Evolutionary conservation across 2,329 filamentous ascomycete species (phyloP), one percentile per base, ranked within the genome.

Genomic region (Monosporascus sp.): DNA sequence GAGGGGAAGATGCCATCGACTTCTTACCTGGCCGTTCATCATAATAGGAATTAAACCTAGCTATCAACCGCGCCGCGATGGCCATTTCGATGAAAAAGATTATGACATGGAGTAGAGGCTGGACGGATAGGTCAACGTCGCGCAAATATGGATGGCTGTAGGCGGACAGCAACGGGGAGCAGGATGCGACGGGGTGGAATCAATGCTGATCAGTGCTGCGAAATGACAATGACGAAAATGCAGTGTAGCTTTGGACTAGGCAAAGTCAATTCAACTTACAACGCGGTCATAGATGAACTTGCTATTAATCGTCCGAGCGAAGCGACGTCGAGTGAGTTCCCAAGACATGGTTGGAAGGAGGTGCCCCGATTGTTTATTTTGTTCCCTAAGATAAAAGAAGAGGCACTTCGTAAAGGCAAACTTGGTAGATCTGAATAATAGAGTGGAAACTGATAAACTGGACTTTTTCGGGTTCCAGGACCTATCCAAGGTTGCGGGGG

Each of bases 31-130:
- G 94, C 67, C 89, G 88, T 67, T 91, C 86, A 61, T 90, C 86
- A 81, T 97, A 99, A 76, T 95, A 96, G 61, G 84, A 81, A 74
- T 96, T 97, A 79, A 96, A 99, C 68, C 90, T 89, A 63, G 89
- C 82, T 46, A 86, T 85, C 51, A 99, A 76, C 60, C 94, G 82
- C 60, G 87, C 89, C 57, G 93, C 82, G 70, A 96, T 85, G 54
- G 84, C 85, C 84, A 97, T 89, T 74, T 99, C 88, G 72, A 96
- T 81, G 45, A 97, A 71, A 70, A 96, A 88, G 58, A 97, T 82
- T 65, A 95, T 77, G 54, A 85, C 79, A 75, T 97, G 91, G 53
- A 97, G 77, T 51, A 97, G 78, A 65, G 94, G 93, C 94, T 97
- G 70, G 59, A 61, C 48, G 7, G 50, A 52, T 38, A 56, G 7